Conservation (phyloP, 225 moss, liverwort and hornwort genomes). For the Sphagnum tenellum region DNA sequence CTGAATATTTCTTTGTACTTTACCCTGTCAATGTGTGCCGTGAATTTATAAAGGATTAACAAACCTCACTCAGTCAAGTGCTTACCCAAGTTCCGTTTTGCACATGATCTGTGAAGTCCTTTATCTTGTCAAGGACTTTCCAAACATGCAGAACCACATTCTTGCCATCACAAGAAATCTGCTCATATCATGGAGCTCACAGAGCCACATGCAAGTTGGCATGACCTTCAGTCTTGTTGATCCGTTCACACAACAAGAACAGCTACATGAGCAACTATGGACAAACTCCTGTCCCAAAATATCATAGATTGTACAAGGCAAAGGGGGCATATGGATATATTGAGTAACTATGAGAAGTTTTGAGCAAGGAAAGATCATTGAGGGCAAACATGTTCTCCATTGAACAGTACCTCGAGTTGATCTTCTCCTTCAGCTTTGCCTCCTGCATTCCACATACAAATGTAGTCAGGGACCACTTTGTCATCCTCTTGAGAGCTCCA, state of each 20-base stretch:
- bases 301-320: too few relatives aligned
- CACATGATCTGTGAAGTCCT: slow-evolving; percentile 72
- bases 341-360: too few relatives aligned
- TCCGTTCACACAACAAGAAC: slow-evolving; percentile 22
- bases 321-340: too few relatives aligned
- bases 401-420: slow-evolving; percentile 61
- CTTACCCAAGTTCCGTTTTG: slow-evolving; percentile 77
- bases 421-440: slow-evolving; percentile 72
- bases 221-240: slow-evolving; percentile 81
- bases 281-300: too few relatives aligned
- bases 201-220: slow-evolving; percentile 78
- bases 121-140: slow-evolving; percentile 88
- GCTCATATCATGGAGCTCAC: slow-evolving; percentile 63
- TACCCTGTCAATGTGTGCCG: slow-evolving; percentile 24
- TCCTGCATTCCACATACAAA: slow-evolving; percentile 28
- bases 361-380: too few relatives aligned
- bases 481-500: too few relatives aligned
- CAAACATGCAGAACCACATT: slow-evolving; percentile 88
- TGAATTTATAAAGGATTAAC: slow-evolving; percentile 39
- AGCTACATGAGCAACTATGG: too few relatives aligned
- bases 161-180: slow-evolving; percentile 71
- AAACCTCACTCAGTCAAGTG: slow-evolving; percentile 18
- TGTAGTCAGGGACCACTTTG: not conserved
- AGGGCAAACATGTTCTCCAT: slow-evolving; percentile 17
- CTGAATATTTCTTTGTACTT: slow-evolving; percentile 23